Percentiles rank a stretch among this genome's conserved stretches.
phyloP scores from a whole-genome alignment of 2,329 filamentous ascomycete genomes.

The Lasiodiplodia sp. region DNA sequence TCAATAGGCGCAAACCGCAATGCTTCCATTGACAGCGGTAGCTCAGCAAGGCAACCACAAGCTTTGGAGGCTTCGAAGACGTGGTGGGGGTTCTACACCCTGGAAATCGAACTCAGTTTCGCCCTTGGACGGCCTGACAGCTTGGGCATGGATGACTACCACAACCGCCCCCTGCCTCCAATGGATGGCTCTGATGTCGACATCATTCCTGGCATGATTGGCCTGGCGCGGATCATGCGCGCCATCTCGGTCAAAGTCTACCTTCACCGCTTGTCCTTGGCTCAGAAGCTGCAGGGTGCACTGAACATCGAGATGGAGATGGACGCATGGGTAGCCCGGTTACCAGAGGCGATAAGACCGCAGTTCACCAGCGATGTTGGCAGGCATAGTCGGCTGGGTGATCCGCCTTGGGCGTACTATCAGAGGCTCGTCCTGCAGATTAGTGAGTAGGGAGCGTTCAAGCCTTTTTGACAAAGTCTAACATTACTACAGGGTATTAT shows the following conservation, averaged over 20 bases:
- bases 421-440: slow-evolving; percentile 50
- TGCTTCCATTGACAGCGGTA: not conserved
- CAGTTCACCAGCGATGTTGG: slow-evolving; percentile 36
- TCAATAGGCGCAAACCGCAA: slow-evolving; percentile 58
- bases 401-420: slow-evolving; percentile 48
- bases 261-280: slow-evolving; percentile 43
- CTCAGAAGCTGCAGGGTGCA: slow-evolving; percentile 46
- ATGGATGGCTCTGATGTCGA: slow-evolving; percentile 46
- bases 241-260: slow-evolving; percentile 52
- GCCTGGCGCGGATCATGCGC: slow-evolving; percentile 50
- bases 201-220: slow-evolving; percentile 52
- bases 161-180: slow-evolving; percentile 48
- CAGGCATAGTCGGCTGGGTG: slow-evolving; percentile 39
- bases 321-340: slow-evolving; percentile 44
- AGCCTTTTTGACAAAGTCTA: not conserved
- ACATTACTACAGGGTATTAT: slow-evolving; percentile 39
- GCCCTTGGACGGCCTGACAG: slow-evolving; percentile 58
- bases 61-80: slow-evolving; percentile 29
- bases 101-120: slow-evolving; percentile 49
- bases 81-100: slow-evolving; percentile 36
- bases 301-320: slow-evolving; percentile 48
- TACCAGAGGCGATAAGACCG: slow-evolving; percentile 45
- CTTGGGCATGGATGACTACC: slow-evolving; percentile 57
- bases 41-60: slow-evolving; percentile 16
- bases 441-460: slow-evolving; percentile 34